Base-by-base conservation (phyloP, 2,329 filamentous ascomycete genomes). In the Diaporthe caulivora region DNA sequence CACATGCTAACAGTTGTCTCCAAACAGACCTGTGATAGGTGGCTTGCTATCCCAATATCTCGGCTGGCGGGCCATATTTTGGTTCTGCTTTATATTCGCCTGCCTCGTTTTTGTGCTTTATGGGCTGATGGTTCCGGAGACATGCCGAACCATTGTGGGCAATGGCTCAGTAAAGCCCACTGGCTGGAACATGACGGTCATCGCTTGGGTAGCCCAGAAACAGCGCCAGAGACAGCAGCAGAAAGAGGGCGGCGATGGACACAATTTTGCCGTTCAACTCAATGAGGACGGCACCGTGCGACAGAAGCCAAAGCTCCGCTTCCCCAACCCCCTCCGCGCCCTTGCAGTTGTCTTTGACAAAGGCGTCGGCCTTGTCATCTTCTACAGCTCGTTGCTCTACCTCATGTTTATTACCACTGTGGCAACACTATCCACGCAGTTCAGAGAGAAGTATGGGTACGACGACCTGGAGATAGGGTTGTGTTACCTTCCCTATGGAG, bases 11-110 rank as follows among this genome's bases (percentile, higher is more conserved):
- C 24, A 24, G 40, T 10, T 15, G 10, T 26, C n/a, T 29, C 34
- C 13, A 51, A 67, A 67, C n/a, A 67, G 62, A 0, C 91, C 92
- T 0, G 86, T 92, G 1, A 83, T 94, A 4, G 92, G 92, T 18
- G 92, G 92, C 1, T 76, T 93, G 1, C 81, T 94, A 24, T 86
- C 87, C 24, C 84, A 92, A 76, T 92, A 88, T 74, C 84, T 92
- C 0, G 91, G 90, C 11, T 94, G 92, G 92, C 84, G 88, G n/a
- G 86, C 88, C 71, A 90, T 93, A 72, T 93, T 93, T 77, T 93
- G 91, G 91, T 92, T 93, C 78, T 85, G 92, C 72, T 85, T 88
- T 49, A 91, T 93, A 49, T 81, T 88, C 47, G 82, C 85, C 24
- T 80, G 80, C 4, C 80, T 82, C 0, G 89, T 88, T 80, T 80